Evolutionary conservation across 1,284 basidiomycete species (phyloP).

Genomic region (Mycosarcoma mackinlayi): DNA sequence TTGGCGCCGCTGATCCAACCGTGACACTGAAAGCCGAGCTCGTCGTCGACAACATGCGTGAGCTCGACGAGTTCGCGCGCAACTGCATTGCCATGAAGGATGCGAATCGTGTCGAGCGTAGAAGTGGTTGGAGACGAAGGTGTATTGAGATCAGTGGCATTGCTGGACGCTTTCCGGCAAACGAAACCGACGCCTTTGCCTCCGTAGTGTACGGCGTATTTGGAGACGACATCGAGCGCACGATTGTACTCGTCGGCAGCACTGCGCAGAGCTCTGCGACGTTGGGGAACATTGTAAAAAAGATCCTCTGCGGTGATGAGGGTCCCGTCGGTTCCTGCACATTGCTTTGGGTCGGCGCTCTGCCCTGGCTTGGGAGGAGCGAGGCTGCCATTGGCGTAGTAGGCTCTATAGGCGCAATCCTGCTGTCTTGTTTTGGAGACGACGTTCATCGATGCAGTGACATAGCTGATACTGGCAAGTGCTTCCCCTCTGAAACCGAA

Average conservation of each 20-base stretch:
- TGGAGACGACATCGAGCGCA: conserved; percentile 91
- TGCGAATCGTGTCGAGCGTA: conserved; percentile 78
- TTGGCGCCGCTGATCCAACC: conserved; percentile 87
- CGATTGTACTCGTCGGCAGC: conserved; percentile 91
- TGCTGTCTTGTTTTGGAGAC: conserved; percentile 76
- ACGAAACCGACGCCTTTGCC: conserved; percentile 77
- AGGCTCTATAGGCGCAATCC: conserved; percentile 62
- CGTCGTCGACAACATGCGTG: conserved; percentile 51
- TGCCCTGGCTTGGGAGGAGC: conserved; percentile 54
- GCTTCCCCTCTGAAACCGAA: conserved; percentile 99
- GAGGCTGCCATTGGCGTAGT: conserved; percentile 55
- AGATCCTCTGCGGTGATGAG: conserved; percentile 92
- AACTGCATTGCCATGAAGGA: conserved; percentile 83
- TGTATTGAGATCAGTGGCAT: conserved; percentile 78
- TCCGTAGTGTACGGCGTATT: conserved; percentile 76
- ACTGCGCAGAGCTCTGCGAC: conserved; percentile 85
- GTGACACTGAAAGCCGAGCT: conserved; percentile 68
- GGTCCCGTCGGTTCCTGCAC: conserved; percentile 94
- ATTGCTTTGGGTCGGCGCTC: conserved; percentile 76
- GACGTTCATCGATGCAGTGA: conserved; percentile 83
- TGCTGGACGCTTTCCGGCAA: conserved; percentile 70
- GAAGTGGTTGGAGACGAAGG: conserved; percentile 75
- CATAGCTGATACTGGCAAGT: conserved; percentile 93
- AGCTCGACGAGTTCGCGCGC: conserved; percentile 80
- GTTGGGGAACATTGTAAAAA: conserved; percentile 92